phyloP scores from a whole-genome alignment of 1,284 basidiomycete species.

The Athelia sp. region DNA sequence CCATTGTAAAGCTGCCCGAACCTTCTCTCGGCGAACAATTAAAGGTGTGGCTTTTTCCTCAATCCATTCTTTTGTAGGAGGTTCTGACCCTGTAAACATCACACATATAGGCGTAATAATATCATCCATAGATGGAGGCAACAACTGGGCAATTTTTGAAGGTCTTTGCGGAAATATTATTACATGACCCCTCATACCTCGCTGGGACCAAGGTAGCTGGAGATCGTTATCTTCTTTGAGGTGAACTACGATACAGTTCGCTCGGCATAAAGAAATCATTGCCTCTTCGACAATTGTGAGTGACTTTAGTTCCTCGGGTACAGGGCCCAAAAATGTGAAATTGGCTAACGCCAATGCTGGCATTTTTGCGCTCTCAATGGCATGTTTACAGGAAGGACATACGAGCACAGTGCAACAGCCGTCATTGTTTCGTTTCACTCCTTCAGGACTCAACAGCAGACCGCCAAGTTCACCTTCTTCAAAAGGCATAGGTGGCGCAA shows the following conservation, averaged over 20 bases:
- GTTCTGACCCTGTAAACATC: constrained; percentile 26
- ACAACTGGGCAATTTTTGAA: constrained; percentile 13
- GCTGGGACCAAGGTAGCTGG: constrained; percentile 14
- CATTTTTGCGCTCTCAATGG: neutral
- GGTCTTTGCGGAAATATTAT: constrained; percentile 32
- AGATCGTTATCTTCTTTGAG: constrained; percentile 12
- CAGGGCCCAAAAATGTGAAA: constrained; percentile 16
- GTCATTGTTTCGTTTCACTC: neutral
- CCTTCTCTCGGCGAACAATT: constrained; percentile 19
- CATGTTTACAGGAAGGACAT: neutral
- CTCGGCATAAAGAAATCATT: constrained; percentile 22
- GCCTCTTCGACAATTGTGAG: constrained; percentile 25
- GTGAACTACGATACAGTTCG: constrained; percentile 21
- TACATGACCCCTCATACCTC: constrained; percentile 27
- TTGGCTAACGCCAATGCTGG: constrained; percentile 17
- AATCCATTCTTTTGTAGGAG: constrained; percentile 25
- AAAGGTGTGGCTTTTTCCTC: constrained; percentile 25
- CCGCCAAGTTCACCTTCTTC: neutral
- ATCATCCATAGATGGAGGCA: constrained; percentile 27
- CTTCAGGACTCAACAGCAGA: neutral
- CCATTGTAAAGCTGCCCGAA: constrained; percentile 26
- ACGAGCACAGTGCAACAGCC: neutral
- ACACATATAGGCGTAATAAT: constrained; percentile 25
- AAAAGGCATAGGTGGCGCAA: neutral
- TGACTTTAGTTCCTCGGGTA: constrained; percentile 20